Base-by-base conservation (phyloP, 169 alveolate genomes). In the Amoebophrya sp. region DNA sequence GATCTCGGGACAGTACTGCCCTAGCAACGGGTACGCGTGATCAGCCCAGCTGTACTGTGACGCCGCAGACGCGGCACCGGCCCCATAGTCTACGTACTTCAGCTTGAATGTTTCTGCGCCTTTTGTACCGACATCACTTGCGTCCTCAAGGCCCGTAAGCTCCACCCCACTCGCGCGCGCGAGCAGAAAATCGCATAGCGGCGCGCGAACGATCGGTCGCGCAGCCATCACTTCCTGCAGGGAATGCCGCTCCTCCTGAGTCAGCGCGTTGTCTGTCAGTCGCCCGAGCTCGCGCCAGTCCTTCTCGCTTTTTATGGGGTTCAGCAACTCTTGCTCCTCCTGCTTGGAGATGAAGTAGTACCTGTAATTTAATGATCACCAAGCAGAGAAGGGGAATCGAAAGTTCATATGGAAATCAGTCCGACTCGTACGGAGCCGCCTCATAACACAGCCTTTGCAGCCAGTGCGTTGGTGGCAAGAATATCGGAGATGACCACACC, bases 251-350 rank as follows among this genome's bases (percentile, higher is more conserved):
- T 66, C 83, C 35, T 18, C 83, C 29, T 66, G 32, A n/a, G 12
- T 66, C 83, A 66, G 83, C 35, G 35, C 1, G 35, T 66, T 66
- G 83, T 66, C 83, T 7, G 83, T 66, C 35, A 66, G 83, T 25
- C 18, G 1, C 35, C 83, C 83, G 10, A 66, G 35, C 83, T 7
- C 83, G 29, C 83, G 39, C 83, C 83, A 66, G 35, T 66, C 83
- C 83, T 66, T 66, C 83, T 66, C 83, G 10, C 35, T 12, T 25
- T 66, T 66, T 0, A 66, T 66, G 2, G 83, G 83, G 83, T 66
- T 66, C 35, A 66, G 83, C 83, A 66, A 0, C 35, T 66, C 83
- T 25, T 66, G 83, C 83, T 66, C 83, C 83, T 66, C 83, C 35
- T 66, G 83, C 83, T 66, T 66, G 35, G 83, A 66, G 35, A 66